These are phyloP conservation scores for Apiotrichum porosum DNA, from an alignment of 1,284 basidiomycete genomes.

Conservation along the genomic window DNA sequence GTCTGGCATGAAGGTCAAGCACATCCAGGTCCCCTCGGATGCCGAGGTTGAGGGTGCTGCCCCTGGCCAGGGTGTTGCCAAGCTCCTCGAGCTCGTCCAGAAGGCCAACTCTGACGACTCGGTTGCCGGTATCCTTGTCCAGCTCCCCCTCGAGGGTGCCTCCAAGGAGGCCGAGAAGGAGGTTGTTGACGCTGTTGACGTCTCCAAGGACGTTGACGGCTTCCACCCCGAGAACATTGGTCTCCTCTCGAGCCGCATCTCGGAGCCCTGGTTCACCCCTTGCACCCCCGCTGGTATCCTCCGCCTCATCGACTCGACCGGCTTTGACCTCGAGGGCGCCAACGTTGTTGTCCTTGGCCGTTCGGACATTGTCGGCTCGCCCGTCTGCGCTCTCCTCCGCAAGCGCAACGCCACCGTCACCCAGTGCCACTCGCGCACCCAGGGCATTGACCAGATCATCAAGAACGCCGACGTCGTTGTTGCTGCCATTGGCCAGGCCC, in stretches of 20 bases:
- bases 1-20: constrained; percentile 84
- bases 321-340: constrained; percentile 67
- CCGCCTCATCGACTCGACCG: constrained; percentile 79
- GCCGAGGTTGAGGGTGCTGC: constrained; percentile 49
- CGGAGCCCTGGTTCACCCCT: constrained; percentile 84
- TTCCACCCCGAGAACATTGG: constrained; percentile 99
- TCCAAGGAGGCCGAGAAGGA: constrained; percentile 76
- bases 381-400: constrained; percentile 84
- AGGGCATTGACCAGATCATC: constrained; percentile 73
- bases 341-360: constrained; percentile 91
- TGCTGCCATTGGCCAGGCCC: constrained; percentile 85
- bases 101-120: constrained; percentile 77
- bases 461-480: constrained; percentile 86
- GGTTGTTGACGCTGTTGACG: constrained; percentile 90
- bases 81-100: constrained; percentile 72
- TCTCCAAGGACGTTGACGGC: constrained; percentile 95
- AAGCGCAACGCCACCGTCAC: constrained; percentile 93
- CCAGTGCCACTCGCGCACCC: constrained; percentile 90
- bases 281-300: constrained; percentile 96
- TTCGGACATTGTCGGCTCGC: constrained; percentile 96
- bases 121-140: constrained; percentile 89
- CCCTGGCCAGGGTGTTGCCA: constrained; percentile 54
- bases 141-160: constrained; percentile 90
- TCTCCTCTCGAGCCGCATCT: constrained; percentile 83
- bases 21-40: constrained; percentile 69